Conservation (phyloP, 1,284 basidiomycete genomes). For the Fomitopsis palustris region DNA sequence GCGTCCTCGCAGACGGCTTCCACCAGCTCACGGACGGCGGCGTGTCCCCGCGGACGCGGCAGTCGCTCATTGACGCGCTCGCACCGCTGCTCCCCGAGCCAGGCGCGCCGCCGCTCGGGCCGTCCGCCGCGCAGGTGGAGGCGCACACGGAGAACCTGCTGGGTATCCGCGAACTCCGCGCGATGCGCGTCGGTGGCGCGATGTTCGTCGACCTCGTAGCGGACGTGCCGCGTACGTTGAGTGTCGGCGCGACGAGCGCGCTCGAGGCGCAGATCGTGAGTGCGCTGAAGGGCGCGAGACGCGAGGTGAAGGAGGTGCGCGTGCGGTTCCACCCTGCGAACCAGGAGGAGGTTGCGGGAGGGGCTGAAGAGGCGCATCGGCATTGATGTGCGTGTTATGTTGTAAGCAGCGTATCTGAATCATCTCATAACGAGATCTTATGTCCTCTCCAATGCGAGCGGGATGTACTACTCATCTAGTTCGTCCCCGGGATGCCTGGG, state of each 20-base stretch:
- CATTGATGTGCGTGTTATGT: neutral
- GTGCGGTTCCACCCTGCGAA: conserved; percentile 63
- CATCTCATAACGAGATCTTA: no score
- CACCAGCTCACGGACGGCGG: conserved; percentile 86
- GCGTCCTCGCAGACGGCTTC: conserved; percentile 70
- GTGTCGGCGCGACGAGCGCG: conserved; percentile 51
- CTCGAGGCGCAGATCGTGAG: conserved; percentile 64
- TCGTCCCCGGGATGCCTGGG: no score
- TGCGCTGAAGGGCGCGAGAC: conserved; percentile 57
- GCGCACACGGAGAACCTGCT: conserved; percentile 27
- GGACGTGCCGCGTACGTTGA: conserved; percentile 59
- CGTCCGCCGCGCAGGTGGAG: conserved; percentile 24
- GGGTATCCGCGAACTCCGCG: conserved; percentile 66
- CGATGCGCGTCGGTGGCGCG: conserved; percentile 73
- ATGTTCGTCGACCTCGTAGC: conserved; percentile 76
- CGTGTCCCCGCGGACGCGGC: conserved; percentile 57
- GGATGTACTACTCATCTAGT: no score
- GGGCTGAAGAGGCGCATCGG: neutral
- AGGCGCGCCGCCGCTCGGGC: conserved; percentile 13
- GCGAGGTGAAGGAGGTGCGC: conserved; percentile 77
- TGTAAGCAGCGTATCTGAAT: neutral
- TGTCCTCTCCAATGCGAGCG: neutral
- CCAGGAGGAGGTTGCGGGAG: conserved; percentile 1
- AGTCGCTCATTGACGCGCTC: conserved; percentile 50
- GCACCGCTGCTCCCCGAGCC: conserved; percentile 45